phyloP scores from a whole-genome alignment of 441 rosid genomes.

The Adansonia rubrostipa region DNA sequence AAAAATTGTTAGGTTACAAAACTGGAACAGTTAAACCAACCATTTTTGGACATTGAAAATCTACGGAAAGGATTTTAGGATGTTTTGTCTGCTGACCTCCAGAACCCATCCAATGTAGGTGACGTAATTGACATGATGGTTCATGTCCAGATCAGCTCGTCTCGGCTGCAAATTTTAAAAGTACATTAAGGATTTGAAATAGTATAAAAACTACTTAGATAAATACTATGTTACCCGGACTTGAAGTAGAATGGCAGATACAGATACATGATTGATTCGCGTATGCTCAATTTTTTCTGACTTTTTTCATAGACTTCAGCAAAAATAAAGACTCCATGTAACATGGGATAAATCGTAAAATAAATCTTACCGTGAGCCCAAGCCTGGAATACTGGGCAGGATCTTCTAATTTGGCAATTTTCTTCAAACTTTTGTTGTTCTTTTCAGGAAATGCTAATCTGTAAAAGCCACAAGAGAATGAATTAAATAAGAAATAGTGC shows the following conservation, averaged over 20 bases:
- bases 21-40: conserved; percentile 4
- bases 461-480: conserved; percentile 26
- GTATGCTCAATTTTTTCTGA: too few species aligned
- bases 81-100: conserved; percentile 60
- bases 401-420: conserved; percentile 78
- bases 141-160: conserved; percentile 97
- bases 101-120: conserved; percentile 94
- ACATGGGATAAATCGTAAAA: not conserved
- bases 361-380: conserved; percentile 72
- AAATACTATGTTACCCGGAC: not conserved
- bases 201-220: conserved; percentile 9
- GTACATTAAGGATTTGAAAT: conserved; percentile 24
- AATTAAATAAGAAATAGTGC: conserved; percentile 5
- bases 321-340: too few species aligned
- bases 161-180: conserved; percentile 64
- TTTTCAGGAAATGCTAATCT: conserved; percentile 92
- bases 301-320: too few species aligned
- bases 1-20: conserved; percentile 1
- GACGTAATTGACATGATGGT: conserved; percentile 95
- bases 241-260: too few species aligned
- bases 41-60: not conserved
- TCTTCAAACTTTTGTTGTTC: conserved; percentile 75
- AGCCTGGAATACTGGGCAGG: conserved; percentile 66
- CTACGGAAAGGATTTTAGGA: not conserved
- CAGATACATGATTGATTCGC: too few species aligned